Percentiles rank a stretch among this genome's conserved stretches.
Conservation (phyloP, 2,329 filamentous ascomycete genomes). For the Nothopassalora personata region DNA sequence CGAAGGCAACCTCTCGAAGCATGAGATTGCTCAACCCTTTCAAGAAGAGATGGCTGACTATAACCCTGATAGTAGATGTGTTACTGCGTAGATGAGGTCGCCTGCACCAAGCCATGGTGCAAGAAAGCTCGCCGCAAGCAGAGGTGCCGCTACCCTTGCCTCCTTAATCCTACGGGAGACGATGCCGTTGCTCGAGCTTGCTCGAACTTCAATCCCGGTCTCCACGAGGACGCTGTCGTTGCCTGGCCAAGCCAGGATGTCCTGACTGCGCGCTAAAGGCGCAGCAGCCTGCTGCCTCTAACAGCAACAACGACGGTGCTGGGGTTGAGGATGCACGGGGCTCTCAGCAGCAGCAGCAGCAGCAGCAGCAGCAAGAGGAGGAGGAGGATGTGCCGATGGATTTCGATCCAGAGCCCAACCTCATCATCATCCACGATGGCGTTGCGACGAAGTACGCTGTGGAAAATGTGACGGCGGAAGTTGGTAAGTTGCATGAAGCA, state of each 20-base stretch:
- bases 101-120: background rate
- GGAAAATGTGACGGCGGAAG: background rate
- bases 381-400: background rate
- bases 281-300: background rate
- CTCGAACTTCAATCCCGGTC: background rate
- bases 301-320: background rate
- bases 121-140: background rate
- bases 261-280: background rate
- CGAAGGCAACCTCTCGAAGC: too few species aligned
- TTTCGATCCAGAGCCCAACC: background rate
- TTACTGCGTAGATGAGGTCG: background rate
- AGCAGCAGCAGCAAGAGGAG: background rate
- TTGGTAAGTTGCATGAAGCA: background rate
- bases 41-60: too few species aligned
- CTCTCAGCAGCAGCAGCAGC: background rate
- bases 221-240: background rate
- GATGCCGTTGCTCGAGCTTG: background rate
- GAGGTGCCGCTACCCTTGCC: background rate
- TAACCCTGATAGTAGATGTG: background rate
- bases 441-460: background rate
- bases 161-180: background rate
- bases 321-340: background rate
- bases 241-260: background rate
- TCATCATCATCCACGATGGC: background rate
- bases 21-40: too few species aligned